Evolutionary conservation across 139 green algal genomes (phyloP).

Genomic region (Coelastrella sp.): DNA sequence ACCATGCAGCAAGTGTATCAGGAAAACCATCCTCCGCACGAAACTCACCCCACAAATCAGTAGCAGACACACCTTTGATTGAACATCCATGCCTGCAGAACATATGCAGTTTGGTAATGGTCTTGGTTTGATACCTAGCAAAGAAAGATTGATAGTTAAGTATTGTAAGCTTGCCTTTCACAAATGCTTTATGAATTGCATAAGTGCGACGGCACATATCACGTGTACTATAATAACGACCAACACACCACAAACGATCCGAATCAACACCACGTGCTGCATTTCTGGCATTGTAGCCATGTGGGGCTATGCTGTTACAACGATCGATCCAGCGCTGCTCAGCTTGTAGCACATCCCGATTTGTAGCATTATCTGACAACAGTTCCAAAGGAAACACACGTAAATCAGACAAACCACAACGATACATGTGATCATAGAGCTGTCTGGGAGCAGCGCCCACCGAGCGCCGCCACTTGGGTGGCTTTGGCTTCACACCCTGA

Average conservation of each 20-base stretch:
- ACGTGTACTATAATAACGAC: not conserved
- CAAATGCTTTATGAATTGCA: not conserved
- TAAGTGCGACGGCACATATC: not conserved
- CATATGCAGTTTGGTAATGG: not conserved
- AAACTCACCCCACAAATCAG: not conserved
- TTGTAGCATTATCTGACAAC: not conserved
- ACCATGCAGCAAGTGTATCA: too few relatives aligned
- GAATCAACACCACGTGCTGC: not conserved
- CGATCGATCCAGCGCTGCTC: not conserved
- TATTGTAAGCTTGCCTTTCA: not conserved
- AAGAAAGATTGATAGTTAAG: not conserved
- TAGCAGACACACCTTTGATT: not conserved
- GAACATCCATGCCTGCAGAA: conserved; percentile 2
- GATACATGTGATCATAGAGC: not conserved
- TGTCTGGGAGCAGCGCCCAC: not conserved
- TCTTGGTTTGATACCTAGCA: not conserved
- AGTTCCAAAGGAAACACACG: conserved; percentile 18
- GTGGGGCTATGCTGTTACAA: not conserved
- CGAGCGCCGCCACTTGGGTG: not conserved
- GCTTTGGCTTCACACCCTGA: not conserved
- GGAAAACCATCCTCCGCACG: not conserved
- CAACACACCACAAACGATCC: not conserved
- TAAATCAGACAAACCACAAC: not conserved
- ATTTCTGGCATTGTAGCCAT: conserved; percentile 8
- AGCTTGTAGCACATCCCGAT: not conserved